Base-by-base conservation (phyloP, 306 rosid species). In the Malus orientalis region DNA sequence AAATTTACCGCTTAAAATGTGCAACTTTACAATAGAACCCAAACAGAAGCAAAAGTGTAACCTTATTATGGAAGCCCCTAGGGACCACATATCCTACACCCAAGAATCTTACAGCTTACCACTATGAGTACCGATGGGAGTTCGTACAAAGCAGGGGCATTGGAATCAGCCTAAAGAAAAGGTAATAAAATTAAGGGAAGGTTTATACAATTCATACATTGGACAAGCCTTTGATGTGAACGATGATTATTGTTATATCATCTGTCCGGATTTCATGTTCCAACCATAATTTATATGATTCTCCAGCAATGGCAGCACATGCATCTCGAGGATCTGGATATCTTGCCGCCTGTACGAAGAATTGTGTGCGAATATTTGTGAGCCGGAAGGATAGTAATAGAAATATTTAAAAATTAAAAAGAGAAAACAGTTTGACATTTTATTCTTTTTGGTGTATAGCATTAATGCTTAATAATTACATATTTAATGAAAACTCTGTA, bases 221-320 rank as follows among this genome's bases (percentile, higher is more conserved):
- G 78, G 91, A 77, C 69, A 89, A 74, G 85, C 93, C 97, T 88
- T 86, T 96, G 88, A 96, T 84, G 84, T 92, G 98, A 77, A 89
- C 93, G 47, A 92, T 80, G 86, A 92, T 89, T 69, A 96, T 92
- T 8, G 99, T 92, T 79, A 96, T 96, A 84, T 96, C 99, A 79
- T 96, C 99, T 23, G 99, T 96, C 74, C 98, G 96, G 75, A 76
- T 86, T 73, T 96, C 99, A 38, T 91, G 90, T 61, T 88, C 97
- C 84, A 96, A 75, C 99, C 99, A 96, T 72, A 86, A 60, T 76
- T 91, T 96, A 76, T 96, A 96, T 53, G 99, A 91, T 80, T 96
- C 98, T 82, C 97, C 99, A 74, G 97, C 94, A 78, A 96, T 92
- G 70, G 97, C 91, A 68, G 97, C 88, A 81, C 99, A 96, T n/a